Evolutionary conservation across 805 yeast genomes (phyloP).

Genomic region (Jamesozyma jinghongensis): DNA sequence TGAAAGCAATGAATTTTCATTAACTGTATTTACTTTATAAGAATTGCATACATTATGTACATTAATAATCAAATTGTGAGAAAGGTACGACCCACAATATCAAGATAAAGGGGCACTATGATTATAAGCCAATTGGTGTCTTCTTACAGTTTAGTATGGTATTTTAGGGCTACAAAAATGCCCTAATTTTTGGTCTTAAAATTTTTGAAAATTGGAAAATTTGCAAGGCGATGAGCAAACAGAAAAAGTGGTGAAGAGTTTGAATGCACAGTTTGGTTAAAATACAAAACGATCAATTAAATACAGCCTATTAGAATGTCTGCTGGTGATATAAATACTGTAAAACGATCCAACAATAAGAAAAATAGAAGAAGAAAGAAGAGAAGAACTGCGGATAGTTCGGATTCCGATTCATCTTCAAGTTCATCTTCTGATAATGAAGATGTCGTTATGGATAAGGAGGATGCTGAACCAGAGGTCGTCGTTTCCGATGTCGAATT

Average conservation of each 20-base stretch:
- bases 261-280: too few relatives aligned
- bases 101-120: too few relatives aligned
- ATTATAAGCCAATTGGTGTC: too few relatives aligned
- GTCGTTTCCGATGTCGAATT: slow-evolving; percentile 31
- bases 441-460: slow-evolving; percentile 4
- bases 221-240: slow-evolving; percentile 13
- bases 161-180: too few relatives aligned
- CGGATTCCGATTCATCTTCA: slow-evolving; percentile 38
- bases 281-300: too few relatives aligned
- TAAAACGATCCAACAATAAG: slow-evolving; percentile 13
- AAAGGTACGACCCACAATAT: too few relatives aligned
- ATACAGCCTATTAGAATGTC: slow-evolving; percentile 18
- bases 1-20: too few relatives aligned
- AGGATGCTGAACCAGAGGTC: slow-evolving; percentile 11
- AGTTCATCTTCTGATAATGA: slow-evolving; percentile 27
- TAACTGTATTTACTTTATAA: too few relatives aligned
- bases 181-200: too few relatives aligned
- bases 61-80: too few relatives aligned
- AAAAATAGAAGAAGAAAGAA: slow-evolving; percentile 57
- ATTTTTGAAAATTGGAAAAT: neutral
- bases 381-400: slow-evolving; percentile 75
- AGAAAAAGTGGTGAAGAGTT: neutral
- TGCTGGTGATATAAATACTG: slow-evolving; percentile 14
- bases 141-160: too few relatives aligned
- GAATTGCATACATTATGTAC: too few relatives aligned